These are phyloP conservation scores for Pichiaceae sp. DNA, from an alignment of 1,139 yeast species.

Conservation along the genomic window DNA sequence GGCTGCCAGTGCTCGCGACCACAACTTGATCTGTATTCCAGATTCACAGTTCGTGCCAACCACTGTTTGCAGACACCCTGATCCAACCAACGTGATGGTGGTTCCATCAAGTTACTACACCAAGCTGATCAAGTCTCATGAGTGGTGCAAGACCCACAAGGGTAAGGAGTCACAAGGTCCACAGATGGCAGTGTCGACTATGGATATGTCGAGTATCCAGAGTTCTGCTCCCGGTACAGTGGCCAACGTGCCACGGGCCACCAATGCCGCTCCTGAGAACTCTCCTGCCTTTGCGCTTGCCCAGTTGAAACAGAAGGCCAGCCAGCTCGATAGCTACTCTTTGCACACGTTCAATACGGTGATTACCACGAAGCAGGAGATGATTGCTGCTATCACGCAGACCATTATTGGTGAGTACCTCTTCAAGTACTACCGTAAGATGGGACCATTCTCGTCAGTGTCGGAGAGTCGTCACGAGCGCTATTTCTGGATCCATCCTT, in stretches of 20 bases:
- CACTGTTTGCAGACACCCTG: slow-evolving; percentile 46
- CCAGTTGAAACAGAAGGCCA: slow-evolving; percentile 5
- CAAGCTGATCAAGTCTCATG: slow-evolving; percentile 35
- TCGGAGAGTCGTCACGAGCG: slow-evolving; percentile 83
- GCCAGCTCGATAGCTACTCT: slow-evolving; percentile 9
- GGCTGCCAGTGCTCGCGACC: slow-evolving; percentile 29
- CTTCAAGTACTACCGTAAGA: slow-evolving; percentile 74
- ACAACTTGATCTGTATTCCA: slow-evolving; percentile 49
- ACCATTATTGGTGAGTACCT: slow-evolving; percentile 89
- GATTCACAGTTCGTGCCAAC: slow-evolving; percentile 50
- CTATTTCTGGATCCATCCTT: slow-evolving; percentile 96
- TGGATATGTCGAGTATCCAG: slow-evolving; percentile 8
- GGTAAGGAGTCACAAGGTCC: slow-evolving; percentile 1
- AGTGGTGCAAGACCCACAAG: slow-evolving; percentile 19
- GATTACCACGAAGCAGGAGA: slow-evolving; percentile 64
- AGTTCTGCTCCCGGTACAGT: slow-evolving; percentile 4
- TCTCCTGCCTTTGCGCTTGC: slow-evolving; percentile 6
- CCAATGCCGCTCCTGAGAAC: background rate
- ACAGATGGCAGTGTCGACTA: slow-evolving; percentile 5
- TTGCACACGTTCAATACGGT: slow-evolving; percentile 44
- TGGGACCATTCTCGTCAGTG: slow-evolving; percentile 67
- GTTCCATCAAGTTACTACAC: slow-evolving; percentile 58
- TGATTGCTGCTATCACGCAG: slow-evolving; percentile 85
- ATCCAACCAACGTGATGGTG: slow-evolving; percentile 50
- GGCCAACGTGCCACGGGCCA: background rate